Conservation (phyloP, 2,329 filamentous ascomycete genomes). For the Diplodia corticola region DNA sequence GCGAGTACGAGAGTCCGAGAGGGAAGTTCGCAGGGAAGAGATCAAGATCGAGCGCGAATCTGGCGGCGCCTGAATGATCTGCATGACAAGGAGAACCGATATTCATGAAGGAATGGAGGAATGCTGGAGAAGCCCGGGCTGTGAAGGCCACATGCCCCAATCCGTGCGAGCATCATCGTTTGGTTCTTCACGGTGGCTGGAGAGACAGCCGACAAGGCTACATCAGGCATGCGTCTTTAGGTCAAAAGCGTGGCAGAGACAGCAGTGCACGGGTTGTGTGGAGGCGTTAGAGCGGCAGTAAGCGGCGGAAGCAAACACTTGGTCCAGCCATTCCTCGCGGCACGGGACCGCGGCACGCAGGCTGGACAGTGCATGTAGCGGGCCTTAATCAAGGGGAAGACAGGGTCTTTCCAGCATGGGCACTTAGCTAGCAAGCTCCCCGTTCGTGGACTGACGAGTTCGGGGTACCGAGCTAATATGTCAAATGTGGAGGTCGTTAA, state of each 20-base stretch:
- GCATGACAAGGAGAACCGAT: constrained; percentile 6
- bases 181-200: constrained; percentile 4
- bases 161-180: neutral
- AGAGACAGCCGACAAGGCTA: neutral
- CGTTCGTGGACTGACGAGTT: neutral
- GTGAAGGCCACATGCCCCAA: neutral
- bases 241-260: neutral
- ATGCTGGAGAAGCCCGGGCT: neutral
- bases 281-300: neutral
- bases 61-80: constrained; percentile 39
- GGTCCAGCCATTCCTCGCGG: constrained; percentile 2
- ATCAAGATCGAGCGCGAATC: constrained; percentile 56
- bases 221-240: neutral
- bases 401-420: neutral
- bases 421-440: neutral
- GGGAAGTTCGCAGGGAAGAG: constrained; percentile 64
- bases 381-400: neutral
- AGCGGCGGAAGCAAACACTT: constrained; percentile 6
- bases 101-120: neutral
- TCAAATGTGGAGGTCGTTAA: neutral
- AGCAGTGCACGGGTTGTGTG: constrained; percentile 13
- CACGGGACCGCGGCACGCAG: neutral
- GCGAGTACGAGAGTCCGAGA: constrained; percentile 65
- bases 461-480: neutral
- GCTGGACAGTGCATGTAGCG: neutral